A percentile compares a stretch with the other conserved stretches of the same genome.
phyloP scores from a whole-genome alignment of 345 rosid species.

The Arabis alpina region DNA sequence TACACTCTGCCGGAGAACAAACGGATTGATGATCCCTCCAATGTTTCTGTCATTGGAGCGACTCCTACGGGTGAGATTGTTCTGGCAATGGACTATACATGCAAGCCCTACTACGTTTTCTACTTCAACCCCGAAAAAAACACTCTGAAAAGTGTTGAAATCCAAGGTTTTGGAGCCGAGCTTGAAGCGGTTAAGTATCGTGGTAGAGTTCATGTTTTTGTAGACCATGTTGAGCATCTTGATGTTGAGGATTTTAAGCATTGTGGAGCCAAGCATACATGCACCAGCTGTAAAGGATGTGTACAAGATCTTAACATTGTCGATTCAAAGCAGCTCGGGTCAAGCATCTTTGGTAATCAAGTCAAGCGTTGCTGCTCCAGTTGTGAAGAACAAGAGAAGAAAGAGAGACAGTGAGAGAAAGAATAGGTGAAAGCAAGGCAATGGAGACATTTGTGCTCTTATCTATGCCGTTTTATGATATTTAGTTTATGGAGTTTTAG shows the following conservation, averaged over 20 bases:
- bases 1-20: not conserved
- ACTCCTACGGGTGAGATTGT: not conserved
- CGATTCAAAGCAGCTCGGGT: no score
- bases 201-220: not conserved
- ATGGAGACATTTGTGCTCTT: not conserved
- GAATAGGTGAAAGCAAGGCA: not conserved
- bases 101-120: not conserved
- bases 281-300: not conserved
- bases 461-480: no score
- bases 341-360: no score
- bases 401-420: no score
- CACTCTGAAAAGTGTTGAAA: not conserved
- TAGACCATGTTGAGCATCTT: not conserved
- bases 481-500: no score
- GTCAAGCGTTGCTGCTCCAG: no score
- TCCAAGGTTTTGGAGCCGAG: not conserved
- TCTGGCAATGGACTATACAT: not conserved
- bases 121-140: constrained; percentile 1
- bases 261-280: no score
- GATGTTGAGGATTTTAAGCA: not conserved
- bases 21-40: no score
- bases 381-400: not conserved
- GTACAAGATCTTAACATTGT: no score
- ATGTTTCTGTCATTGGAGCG: not conserved
- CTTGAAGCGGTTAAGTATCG: not conserved